Conservation (phyloP, 2,329 filamentous ascomycete genomes). For the Colletotrichum cereale region DNA sequence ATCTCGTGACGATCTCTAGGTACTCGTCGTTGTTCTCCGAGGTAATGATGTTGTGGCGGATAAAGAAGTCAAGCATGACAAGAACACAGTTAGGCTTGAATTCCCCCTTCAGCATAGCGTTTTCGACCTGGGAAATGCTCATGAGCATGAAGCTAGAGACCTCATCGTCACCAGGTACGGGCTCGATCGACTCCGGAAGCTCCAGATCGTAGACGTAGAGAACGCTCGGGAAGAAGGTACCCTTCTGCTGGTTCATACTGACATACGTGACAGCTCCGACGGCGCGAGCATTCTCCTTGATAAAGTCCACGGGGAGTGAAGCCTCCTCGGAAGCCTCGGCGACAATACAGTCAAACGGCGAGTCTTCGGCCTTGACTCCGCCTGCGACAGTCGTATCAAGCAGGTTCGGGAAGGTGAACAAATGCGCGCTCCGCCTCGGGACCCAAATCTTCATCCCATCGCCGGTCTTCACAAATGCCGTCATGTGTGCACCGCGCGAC, state of each 20-base stretch:
- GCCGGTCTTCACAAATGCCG: conserved; percentile 66
- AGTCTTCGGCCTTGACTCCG: conserved; percentile 76
- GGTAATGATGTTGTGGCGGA: conserved; percentile 81
- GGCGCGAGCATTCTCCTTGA: conserved; percentile 44
- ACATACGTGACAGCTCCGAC: conserved; percentile 51
- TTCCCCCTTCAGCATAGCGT: conserved; percentile 72
- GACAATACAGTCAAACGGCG: conserved; percentile 75
- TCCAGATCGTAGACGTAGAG: conserved; percentile 83
- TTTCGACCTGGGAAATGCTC: conserved; percentile 69
- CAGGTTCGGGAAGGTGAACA: conserved; percentile 80
- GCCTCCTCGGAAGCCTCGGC: conserved; percentile 83
- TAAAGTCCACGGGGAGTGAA: conserved; percentile 48
- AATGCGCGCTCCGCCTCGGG: conserved; percentile 72
- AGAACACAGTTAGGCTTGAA: conserved; percentile 89
- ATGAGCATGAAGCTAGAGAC: conserved; percentile 81
- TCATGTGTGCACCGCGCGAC: conserved; percentile 75
- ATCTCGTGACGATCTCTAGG: conserved; percentile 70
- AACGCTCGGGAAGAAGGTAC: conserved; percentile 49
- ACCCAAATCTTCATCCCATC: conserved; percentile 75
- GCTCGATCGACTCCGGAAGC: conserved; percentile 68
- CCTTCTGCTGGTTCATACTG: conserved; percentile 31
- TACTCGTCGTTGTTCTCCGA: conserved; percentile 79
- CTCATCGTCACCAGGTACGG: conserved; percentile 80
- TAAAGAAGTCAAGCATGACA: conserved; percentile 84
- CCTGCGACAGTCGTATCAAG: conserved; percentile 86